A percentile compares a stretch with the other conserved stretches of the same genome.
Evolutionary conservation across 2,329 filamentous ascomycete species (phyloP).

Genomic region (Colletotrichum horii): DNA sequence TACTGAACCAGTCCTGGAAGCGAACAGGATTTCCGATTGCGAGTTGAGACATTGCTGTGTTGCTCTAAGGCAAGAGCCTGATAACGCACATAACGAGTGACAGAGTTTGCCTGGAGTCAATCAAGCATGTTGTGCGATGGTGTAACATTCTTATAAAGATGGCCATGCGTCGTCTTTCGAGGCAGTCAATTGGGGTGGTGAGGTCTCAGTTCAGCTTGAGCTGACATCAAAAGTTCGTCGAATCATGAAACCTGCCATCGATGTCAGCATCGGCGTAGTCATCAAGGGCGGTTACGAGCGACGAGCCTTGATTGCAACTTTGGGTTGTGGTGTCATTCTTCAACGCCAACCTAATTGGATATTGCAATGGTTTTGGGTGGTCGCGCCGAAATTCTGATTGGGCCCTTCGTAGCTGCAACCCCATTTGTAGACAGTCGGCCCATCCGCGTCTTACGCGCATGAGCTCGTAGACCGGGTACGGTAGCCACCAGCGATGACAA

Average conservation of each 20-base stretch:
- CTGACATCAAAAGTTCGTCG: background rate
- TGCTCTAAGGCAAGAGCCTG: background rate
- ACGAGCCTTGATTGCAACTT: background rate
- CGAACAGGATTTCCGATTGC: background rate
- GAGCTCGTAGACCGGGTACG: background rate
- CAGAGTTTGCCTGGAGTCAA: background rate
- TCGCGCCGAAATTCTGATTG: background rate
- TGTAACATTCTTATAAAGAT: background rate
- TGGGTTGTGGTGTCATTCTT: background rate
- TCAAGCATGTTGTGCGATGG: background rate
- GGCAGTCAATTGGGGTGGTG: background rate
- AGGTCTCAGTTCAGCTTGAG: background rate
- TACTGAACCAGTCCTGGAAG: background rate
- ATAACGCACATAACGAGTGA: rapidly evolving
- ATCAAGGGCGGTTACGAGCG: background rate
- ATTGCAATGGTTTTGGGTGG: background rate
- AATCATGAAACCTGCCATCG: background rate
- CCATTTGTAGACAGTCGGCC: background rate
- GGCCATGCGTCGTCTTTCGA: background rate
- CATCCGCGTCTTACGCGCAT: background rate
- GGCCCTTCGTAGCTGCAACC: background rate
- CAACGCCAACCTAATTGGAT: background rate
- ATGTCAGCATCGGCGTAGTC: background rate
- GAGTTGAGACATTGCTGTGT: background rate
- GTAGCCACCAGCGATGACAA: background rate